Conservation (phyloP, 208 protist genomes). For the Trichomonas vaginalis region DNA sequence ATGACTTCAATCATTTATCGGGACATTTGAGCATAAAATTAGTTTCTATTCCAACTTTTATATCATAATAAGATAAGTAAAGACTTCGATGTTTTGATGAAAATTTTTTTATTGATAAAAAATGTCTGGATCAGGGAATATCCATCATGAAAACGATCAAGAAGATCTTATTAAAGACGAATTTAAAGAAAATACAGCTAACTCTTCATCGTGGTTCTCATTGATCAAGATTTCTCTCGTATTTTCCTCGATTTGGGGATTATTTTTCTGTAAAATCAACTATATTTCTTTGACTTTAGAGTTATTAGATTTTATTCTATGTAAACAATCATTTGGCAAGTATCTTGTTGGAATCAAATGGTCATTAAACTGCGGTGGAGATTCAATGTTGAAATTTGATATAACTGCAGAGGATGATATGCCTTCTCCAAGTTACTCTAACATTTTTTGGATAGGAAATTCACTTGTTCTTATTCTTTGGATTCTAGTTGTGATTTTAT, state of each 20-base stretch:
- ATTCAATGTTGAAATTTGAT: neutral
- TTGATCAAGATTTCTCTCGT: neutral
- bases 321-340: neutral
- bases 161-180: neutral
- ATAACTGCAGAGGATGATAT: neutral
- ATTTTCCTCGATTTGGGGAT: neutral
- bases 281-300: neutral
- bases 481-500: neutral
- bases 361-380: neutral
- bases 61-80: too few relatives aligned
- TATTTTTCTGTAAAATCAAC: neutral
- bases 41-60: too few relatives aligned
- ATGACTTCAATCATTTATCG: too few relatives aligned
- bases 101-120: neutral
- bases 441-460: neutral
- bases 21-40: too few relatives aligned
- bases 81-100: too few relatives aligned
- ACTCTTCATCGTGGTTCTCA: neutral
- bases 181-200: neutral
- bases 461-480: neutral
- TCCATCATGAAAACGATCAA: neutral
- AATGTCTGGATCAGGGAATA: too few relatives aligned
- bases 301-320: neutral
- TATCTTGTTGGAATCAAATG: neutral
- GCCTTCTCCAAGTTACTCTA: neutral